Percentiles rank a stretch among this genome's conserved stretches.
These are phyloP conservation scores for Austroboletus niveus DNA, from an alignment of 1,284 basidiomycete species.

Conservation along the genomic window DNA sequence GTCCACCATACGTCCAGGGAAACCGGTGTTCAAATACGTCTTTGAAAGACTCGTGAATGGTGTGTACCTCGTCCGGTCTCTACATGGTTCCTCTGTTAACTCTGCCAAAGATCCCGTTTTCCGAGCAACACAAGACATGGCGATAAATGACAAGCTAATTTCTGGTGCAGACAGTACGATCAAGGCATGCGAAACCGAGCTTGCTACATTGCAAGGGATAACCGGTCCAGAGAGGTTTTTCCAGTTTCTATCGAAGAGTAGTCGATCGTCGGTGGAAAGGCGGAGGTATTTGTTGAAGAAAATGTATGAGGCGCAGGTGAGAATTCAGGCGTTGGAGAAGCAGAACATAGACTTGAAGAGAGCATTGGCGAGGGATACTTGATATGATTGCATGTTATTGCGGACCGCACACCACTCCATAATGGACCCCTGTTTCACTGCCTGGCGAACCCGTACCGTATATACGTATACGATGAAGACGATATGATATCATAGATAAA, in stretches of 20 bases:
- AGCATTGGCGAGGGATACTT: conserved; percentile 40
- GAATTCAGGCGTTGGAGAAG: conserved; percentile 67
- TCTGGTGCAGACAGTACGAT: conserved; percentile 65
- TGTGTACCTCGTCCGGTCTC: conserved; percentile 33
- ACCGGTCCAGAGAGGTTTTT: conserved; percentile 41
- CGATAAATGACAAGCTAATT: conserved; percentile 75
- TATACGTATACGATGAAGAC: no score
- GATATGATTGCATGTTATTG: neutral
- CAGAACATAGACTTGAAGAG: conserved; percentile 70
- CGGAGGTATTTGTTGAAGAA: conserved; percentile 72
- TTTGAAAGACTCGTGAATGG: conserved; percentile 81
- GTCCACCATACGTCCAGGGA: conserved; percentile 82
- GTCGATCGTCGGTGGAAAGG: conserved; percentile 58
- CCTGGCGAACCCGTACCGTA: no score
- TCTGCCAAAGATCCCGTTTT: conserved; percentile 67
- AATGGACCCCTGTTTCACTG: no score
- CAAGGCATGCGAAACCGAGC: conserved; percentile 73
- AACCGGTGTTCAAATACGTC: conserved; percentile 85
- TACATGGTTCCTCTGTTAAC: neutral
- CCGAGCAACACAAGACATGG: conserved; percentile 79
- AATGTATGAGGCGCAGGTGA: conserved; percentile 67
- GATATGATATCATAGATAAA: no score
- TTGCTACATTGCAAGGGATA: conserved; percentile 65
- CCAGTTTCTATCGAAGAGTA: conserved; percentile 42
- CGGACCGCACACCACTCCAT: no score